Base-by-base conservation (phyloP, 2,329 filamentous ascomycete species). In the Aspergillus sp. region DNA sequence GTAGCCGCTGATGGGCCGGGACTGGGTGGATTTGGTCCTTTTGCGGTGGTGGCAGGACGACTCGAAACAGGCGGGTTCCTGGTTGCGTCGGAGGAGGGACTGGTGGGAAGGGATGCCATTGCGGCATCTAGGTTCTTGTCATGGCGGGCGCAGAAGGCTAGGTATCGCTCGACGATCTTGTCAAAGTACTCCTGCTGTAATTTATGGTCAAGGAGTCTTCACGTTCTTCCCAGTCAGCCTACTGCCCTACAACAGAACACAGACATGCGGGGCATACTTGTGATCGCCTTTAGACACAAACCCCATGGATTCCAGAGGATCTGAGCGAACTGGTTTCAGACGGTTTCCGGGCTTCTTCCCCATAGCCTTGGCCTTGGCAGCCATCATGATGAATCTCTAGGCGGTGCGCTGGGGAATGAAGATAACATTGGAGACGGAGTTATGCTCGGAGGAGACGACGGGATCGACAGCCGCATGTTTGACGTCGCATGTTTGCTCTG, bases 231-330 rank as follows among this genome's bases (percentile, higher is more conserved):
- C n/a, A 6, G 49, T 55, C 48, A 52, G 51, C 19, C 38, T 30
- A 30, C 25, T 30, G 9, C 25, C 25, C 9, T 30, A n/a, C n/a
- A 43, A 43, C 50, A 52, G 49, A 49, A 41, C 19, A 41, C 10
- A 41, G 20, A 23, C 33, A 13, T 20, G 43, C 43, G 41, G 30
- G 48, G 35, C 60, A 45, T 74, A 91, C 90, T 86, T 85, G 43
- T 78, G 86, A 67, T 97, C 91, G 45, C 91, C 91, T 64, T 95
- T 96, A 2, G 90, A 95, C 4, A 88, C 88, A 55, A 95, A 77
- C 1, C 91, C 90, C 56, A 94, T 86, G 51, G 76, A 79, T 58
- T 94, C 87, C 23, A 97, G 74, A 12, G 87, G 81, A 66, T 96
- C 90, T 19, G 37, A 10, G 49, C 85, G 81, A 51, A 84, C 78